phyloP scores from a whole-genome alignment of 139 green algal genomes.

The Micractinium conductrix region DNA sequence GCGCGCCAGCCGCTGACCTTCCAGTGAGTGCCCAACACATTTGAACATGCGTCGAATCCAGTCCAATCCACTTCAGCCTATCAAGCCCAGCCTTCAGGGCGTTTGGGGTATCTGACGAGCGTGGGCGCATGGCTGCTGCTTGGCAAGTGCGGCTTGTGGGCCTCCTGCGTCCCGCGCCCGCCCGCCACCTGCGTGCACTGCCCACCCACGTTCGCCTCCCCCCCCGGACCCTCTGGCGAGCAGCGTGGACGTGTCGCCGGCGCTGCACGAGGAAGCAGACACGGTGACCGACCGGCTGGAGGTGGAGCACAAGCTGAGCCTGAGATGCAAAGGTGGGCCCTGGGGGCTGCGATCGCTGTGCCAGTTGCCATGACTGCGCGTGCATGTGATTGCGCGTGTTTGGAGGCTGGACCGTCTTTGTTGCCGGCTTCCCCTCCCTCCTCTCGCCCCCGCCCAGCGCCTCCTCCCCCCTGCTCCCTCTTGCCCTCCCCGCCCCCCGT shows the following conservation, averaged over 20 bases:
- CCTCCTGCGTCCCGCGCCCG: too few relatives aligned
- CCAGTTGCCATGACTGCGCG: neutral
- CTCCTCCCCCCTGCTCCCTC: neutral
- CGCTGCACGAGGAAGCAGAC: constrained; percentile 72
- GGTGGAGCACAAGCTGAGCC: constrained; percentile 63
- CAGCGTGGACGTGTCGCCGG: constrained; percentile 70
- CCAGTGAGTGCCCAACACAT: neutral
- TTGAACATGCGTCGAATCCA: neutral
- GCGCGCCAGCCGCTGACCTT: constrained; percentile 47
- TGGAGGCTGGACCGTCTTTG: too few relatives aligned
- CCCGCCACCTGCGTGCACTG: neutral
- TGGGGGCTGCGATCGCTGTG: too few relatives aligned
- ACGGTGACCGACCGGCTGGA: constrained; percentile 42
- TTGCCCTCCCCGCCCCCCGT: neutral
- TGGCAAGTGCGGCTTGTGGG: neutral
- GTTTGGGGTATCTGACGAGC: too few relatives aligned
- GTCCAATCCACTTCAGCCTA: neutral
- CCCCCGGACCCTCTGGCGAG: neutral
- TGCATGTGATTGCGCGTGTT: too few relatives aligned
- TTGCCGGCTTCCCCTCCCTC: neutral
- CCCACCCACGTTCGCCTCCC: too few relatives aligned
- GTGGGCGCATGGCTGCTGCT: neutral
- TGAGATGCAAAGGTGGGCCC: constrained; percentile 38
- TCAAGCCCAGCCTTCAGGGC: too few relatives aligned
- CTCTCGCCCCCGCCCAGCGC: neutral